Percentiles rank a stretch among this genome's conserved stretches.
Conservation (phyloP, 2,329 filamentous ascomycete species). For the Tothia fuscella region DNA sequence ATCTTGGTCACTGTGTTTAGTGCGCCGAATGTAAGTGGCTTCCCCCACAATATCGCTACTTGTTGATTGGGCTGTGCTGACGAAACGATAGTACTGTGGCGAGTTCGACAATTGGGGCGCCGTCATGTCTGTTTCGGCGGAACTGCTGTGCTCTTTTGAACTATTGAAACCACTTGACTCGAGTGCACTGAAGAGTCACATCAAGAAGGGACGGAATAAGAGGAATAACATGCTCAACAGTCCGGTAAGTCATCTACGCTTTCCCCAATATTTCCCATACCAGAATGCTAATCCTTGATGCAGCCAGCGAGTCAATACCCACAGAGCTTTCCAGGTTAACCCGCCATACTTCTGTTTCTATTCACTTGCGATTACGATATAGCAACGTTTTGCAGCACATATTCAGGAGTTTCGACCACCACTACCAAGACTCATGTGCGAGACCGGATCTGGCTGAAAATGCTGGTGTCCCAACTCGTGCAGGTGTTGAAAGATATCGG, state of each 20-base stretch:
- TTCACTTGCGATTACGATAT: too few species aligned
- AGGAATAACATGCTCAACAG: constrained; percentile 92
- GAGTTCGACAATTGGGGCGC: constrained; percentile 99
- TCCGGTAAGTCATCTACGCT: constrained; percentile 55
- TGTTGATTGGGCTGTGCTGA: too few species aligned
- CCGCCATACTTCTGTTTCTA: too few species aligned
- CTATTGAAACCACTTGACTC: constrained; percentile 92
- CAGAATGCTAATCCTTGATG: constrained; percentile 18
- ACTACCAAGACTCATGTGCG: too few species aligned
- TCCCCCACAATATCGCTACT: constrained; percentile 13
- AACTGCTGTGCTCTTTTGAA: constrained; percentile 93
- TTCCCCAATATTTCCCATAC: constrained; percentile 8
- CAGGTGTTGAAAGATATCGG: too few species aligned
- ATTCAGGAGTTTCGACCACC: too few species aligned
- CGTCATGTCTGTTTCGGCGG: constrained; percentile 92
- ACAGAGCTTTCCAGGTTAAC: constrained; percentile 40
- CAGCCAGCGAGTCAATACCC: constrained; percentile 39
- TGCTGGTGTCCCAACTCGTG: too few species aligned
- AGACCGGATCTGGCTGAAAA: too few species aligned
- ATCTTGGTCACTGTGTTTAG: constrained; percentile 95
- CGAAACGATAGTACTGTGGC: constrained; percentile 80
- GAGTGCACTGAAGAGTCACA: constrained; percentile 91
- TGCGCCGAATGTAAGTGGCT: constrained; percentile 76
- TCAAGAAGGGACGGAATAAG: constrained; percentile 95
- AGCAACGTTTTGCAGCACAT: too few species aligned